Conservation (phyloP, 257 asterid genomes). For the Capsicum chinense region DNA sequence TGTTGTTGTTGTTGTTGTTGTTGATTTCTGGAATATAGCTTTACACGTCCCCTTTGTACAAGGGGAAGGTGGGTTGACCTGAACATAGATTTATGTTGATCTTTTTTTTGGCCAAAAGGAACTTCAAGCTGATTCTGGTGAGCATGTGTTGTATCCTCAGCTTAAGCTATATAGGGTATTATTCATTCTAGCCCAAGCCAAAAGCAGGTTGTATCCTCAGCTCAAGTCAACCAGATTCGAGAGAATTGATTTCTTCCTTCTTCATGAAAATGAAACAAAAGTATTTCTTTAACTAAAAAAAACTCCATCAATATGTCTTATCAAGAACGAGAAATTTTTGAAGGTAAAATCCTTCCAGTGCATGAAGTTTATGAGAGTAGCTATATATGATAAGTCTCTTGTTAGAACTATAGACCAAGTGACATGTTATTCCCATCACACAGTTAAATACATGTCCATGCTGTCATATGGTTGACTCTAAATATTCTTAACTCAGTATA, state of each 20-base stretch:
- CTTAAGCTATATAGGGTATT: neutral
- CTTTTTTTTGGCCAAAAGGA: neutral
- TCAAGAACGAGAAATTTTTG: neutral
- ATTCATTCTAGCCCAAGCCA: slow-evolving; percentile 13
- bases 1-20: no score
- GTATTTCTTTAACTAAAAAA: neutral
- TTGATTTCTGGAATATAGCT: neutral
- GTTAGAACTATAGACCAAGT: neutral
- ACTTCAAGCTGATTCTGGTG: neutral
- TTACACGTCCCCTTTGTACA: neutral
- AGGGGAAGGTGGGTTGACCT: neutral
- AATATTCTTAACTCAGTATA: neutral
- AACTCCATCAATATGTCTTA: neutral
- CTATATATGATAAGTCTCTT: slow-evolving; percentile 3
- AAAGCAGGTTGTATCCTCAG: neutral
- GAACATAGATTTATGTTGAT: neutral
- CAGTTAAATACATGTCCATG: slow-evolving; percentile 6
- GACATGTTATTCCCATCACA: neutral
- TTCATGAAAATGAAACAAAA: neutral
- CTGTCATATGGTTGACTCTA: slow-evolving; percentile 7
- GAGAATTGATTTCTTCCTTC: slow-evolving; percentile 5
- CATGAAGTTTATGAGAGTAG: neutral
- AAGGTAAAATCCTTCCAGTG: neutral
- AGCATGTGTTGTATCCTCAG: neutral
- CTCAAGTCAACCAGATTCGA: neutral